Conservation (phyloP, 2,329 filamentous ascomycete genomes). For the Xylaria digitata region DNA sequence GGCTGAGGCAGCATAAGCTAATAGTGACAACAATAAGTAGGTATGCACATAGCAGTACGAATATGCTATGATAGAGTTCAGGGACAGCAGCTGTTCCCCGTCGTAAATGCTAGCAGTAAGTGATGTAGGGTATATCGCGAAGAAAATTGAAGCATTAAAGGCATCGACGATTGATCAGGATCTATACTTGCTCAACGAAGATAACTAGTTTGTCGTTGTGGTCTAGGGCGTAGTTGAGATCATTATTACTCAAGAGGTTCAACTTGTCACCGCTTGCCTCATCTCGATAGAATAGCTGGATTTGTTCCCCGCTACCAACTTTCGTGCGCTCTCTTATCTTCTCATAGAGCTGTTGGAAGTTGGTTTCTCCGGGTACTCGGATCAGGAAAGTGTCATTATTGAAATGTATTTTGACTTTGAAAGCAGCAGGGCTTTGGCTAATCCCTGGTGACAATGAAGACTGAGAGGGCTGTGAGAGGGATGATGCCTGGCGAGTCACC, state of each 20-base stretch:
- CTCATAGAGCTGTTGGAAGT: slow-evolving; percentile 80
- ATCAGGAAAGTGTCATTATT: slow-evolving; percentile 93
- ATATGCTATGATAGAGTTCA: slow-evolving; percentile 28
- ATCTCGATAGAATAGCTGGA: slow-evolving; percentile 87
- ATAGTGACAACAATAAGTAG: slow-evolving; percentile 24
- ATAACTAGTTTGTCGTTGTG: slow-evolving; percentile 89
- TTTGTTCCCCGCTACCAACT: slow-evolving; percentile 73
- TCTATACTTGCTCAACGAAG: slow-evolving; percentile 69
- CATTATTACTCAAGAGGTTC: slow-evolving; percentile 80
- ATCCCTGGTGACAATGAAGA: slow-evolving; percentile 66
- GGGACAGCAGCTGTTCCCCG: slow-evolving; percentile 26
- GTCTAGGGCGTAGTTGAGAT: slow-evolving; percentile 82
- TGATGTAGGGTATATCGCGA: slow-evolving; percentile 46
- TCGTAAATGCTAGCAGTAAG: slow-evolving; percentile 44
- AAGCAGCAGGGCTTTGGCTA: slow-evolving; percentile 62
- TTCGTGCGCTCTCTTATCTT: slow-evolving; percentile 88
- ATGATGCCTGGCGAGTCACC: slow-evolving; percentile 59
- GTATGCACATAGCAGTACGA: slow-evolving; percentile 22
- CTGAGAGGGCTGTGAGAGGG: slow-evolving; percentile 64
- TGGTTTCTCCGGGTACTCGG: slow-evolving; percentile 83
- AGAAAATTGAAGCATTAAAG: slow-evolving; percentile 41
- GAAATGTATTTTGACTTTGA: slow-evolving; percentile 97
- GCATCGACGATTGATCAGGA: slow-evolving; percentile 26
- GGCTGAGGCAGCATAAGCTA: not conserved
- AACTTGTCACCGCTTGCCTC: slow-evolving; percentile 81